Percentiles rank a stretch among this genome's conserved stretches.
Evolutionary conservation across 2,329 filamentous ascomycete genomes (phyloP).

Genomic region (Coniochaeta sp.): DNA sequence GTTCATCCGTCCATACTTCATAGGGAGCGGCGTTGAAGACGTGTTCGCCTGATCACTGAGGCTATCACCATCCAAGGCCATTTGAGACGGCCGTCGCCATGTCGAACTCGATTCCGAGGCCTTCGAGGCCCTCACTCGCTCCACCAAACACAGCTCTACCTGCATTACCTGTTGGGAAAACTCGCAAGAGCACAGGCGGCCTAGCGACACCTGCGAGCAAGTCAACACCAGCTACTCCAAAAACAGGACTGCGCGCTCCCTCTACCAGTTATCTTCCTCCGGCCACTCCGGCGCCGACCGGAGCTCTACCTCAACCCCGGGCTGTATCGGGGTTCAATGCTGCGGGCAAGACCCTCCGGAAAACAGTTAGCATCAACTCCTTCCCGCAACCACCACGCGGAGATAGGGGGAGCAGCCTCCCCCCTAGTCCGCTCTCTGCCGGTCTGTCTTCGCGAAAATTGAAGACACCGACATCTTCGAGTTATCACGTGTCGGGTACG

Average conservation of each 20-base stretch:
- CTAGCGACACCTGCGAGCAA: slow-evolving; percentile 16
- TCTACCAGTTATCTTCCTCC: slow-evolving; percentile 49
- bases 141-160: slow-evolving; percentile 68
- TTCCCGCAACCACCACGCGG: slow-evolving; percentile 85
- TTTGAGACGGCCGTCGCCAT: slow-evolving; percentile 22
- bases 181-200: slow-evolving; percentile 56
- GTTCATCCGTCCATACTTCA: background rate
- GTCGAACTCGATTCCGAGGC: slow-evolving; percentile 58
- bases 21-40: background rate
- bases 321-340: slow-evolving; percentile 47
- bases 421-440: slow-evolving; percentile 50
- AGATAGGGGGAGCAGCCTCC: slow-evolving; percentile 51
- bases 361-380: slow-evolving; percentile 86
- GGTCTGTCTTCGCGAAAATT: slow-evolving; percentile 46
- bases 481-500: slow-evolving; percentile 43
- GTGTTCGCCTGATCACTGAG: background rate
- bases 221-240: slow-evolving; percentile 41
- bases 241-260: slow-evolving; percentile 51
- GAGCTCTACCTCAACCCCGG: slow-evolving; percentile 49
- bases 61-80: background rate
- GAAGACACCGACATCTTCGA: slow-evolving; percentile 48
- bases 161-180: slow-evolving; percentile 65
- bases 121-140: slow-evolving; percentile 59
- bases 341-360: slow-evolving; percentile 65
- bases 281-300: slow-evolving; percentile 41